These are phyloP conservation scores for Phaeosphaeriaceae sp. DNA, from an alignment of 2,329 filamentous ascomycete species.

Conservation along the genomic window DNA sequence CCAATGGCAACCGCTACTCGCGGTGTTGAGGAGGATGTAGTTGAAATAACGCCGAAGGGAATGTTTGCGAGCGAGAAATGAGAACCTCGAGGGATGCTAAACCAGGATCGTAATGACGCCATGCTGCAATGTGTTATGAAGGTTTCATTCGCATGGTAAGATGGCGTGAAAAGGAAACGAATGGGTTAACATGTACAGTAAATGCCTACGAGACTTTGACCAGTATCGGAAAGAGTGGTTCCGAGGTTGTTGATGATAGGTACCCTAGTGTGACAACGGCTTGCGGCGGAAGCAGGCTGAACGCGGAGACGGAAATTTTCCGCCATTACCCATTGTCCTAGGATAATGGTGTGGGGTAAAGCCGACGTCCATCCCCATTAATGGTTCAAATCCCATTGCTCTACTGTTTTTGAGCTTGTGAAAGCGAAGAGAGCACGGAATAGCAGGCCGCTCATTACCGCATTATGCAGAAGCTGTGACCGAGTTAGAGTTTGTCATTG, in stretches of 20 bases:
- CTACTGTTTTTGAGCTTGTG: constrained; percentile 20
- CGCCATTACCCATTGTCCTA: constrained; percentile 25
- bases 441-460: constrained; percentile 41
- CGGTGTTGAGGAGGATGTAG: constrained; percentile 60
- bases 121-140: constrained; percentile 21
- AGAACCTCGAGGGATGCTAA: constrained; percentile 64
- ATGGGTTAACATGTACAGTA: too few species aligned
- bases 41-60: constrained; percentile 82
- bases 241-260: constrained; percentile 5
- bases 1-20: constrained; percentile 76
- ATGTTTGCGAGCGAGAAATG: constrained; percentile 82
- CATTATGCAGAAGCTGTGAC: constrained; percentile 23
- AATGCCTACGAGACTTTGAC: too few species aligned
- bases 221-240: constrained; percentile 15
- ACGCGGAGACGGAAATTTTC: constrained; percentile 34
- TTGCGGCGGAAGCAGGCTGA: constrained; percentile 32
- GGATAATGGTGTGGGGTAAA: constrained; percentile 28
- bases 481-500: constrained; percentile 10
- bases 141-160: too few species aligned
- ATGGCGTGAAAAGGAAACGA: too few species aligned
- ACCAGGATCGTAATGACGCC: constrained; percentile 59
- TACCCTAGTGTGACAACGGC: constrained; percentile 18
- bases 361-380: constrained; percentile 15
- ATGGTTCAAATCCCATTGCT: constrained; percentile 13
- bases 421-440: constrained; percentile 24